Percentiles rank a stretch among this genome's conserved stretches.
Conservation (phyloP, 345 rosid species). For the Lepidium sativum region DNA sequence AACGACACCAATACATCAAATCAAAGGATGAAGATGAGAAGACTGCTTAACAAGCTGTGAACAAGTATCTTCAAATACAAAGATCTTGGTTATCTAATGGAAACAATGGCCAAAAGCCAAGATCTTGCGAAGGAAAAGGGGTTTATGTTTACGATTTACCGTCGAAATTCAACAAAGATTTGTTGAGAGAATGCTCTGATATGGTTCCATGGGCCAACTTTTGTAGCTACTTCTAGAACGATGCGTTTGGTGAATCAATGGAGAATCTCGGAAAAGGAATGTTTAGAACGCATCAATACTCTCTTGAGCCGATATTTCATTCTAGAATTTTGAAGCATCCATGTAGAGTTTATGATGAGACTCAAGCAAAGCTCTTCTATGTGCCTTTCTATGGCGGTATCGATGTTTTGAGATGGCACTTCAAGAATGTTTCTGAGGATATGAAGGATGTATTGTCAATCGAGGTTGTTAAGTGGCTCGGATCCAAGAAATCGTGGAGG, state of each 20-base stretch:
- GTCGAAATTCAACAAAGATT: constrained; percentile 68
- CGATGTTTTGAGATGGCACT: constrained; percentile 84
- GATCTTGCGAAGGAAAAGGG: constrained; percentile 51
- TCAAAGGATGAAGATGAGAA: constrained; percentile 30
- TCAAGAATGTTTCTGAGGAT: constrained; percentile 66
- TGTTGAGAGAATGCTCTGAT: constrained; percentile 60
- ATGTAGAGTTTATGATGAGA: constrained; percentile 60
- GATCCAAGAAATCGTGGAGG: constrained; percentile 43
- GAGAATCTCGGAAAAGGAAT: constrained; percentile 52
- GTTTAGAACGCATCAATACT: constrained; percentile 67
- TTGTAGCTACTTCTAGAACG: constrained; percentile 48
- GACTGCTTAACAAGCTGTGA: constrained; percentile 31
- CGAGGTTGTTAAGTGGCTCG: constrained; percentile 70
- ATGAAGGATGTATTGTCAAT: constrained; percentile 47
- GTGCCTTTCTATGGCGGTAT: constrained; percentile 80
- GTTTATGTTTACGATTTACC: constrained; percentile 72
- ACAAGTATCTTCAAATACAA: constrained; percentile 44
- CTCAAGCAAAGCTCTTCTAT: constrained; percentile 63
- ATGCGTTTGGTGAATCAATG: constrained; percentile 54
- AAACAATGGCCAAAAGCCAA: not conserved
- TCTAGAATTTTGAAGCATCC: constrained; percentile 61
- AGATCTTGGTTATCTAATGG: constrained; percentile 36
- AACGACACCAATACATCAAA: constrained; percentile 10
- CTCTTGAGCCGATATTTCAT: constrained; percentile 77
- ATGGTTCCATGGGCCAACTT: constrained; percentile 72